Conservation (phyloP, 2,329 filamentous ascomycete genomes). For the Penicillium sp. region DNA sequence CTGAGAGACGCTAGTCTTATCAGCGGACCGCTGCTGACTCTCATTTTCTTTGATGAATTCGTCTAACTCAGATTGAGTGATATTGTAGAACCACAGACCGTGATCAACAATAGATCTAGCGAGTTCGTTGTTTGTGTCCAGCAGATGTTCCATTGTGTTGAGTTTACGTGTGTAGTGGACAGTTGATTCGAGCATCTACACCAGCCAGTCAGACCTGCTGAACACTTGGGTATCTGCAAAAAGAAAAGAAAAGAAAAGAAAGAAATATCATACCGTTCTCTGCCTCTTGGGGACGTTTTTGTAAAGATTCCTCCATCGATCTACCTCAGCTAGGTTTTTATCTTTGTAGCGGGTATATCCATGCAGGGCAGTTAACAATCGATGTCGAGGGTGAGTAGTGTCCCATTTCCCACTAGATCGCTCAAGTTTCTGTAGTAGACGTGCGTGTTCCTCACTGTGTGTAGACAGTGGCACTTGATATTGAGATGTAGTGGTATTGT, state of each 20-base stretch:
- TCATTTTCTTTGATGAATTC: constrained; percentile 43
- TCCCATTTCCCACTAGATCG: constrained; percentile 18
- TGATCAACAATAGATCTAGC: constrained; percentile 49
- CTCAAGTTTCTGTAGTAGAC: constrained; percentile 20
- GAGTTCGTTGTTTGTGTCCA: constrained; percentile 49
- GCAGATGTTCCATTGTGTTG: constrained; percentile 43
- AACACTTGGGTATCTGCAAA: background rate
- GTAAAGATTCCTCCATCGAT: constrained; percentile 24
- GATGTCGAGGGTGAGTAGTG: constrained; percentile 26
- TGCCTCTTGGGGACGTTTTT: constrained; percentile 22
- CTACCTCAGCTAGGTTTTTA: constrained; percentile 19
- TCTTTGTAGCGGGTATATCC: constrained; percentile 28
- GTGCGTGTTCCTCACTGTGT: constrained; percentile 12
- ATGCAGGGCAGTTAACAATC: constrained; percentile 29
- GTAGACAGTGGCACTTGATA: background rate
- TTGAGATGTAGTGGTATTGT: background rate
- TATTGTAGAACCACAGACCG: constrained; percentile 50
- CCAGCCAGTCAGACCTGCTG: background rate
- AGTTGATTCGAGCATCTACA: constrained; percentile 55
- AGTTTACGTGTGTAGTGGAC: constrained; percentile 60
- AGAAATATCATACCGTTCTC: constrained; percentile 11
- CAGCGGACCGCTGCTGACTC: constrained; percentile 39
- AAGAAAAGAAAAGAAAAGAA: background rate
- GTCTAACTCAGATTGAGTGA: constrained; percentile 48
- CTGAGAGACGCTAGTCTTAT: constrained; percentile 53